phyloP scores from a whole-genome alignment of 1,284 basidiomycete species.

The Cutaneotrichosporon dermatis region DNA sequence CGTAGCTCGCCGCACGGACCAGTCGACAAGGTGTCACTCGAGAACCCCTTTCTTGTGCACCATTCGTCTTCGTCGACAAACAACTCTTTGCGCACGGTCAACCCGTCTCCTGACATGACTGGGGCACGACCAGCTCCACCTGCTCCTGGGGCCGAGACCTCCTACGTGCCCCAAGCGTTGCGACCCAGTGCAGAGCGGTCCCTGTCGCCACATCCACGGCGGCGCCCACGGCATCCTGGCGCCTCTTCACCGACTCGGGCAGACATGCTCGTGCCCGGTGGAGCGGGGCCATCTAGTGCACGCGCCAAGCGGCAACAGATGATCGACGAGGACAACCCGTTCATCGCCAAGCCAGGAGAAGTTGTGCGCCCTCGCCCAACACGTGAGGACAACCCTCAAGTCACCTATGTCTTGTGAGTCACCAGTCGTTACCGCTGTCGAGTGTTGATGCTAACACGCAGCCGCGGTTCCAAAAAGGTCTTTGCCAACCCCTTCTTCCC shows the following conservation, averaged over 20 bases:
- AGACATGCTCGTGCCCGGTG: conserved; percentile 5
- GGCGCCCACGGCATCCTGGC: background rate
- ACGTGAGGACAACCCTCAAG: conserved; percentile 27
- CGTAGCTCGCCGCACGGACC: conserved; percentile 19
- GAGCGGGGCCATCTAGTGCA: background rate
- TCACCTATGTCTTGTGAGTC: conserved; percentile 42
- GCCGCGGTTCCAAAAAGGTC: conserved; percentile 40
- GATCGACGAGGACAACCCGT: conserved; percentile 39
- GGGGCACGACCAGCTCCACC: background rate
- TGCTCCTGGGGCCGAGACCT: conserved; percentile 13
- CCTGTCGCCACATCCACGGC: conserved; percentile 10
- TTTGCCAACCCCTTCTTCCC: conserved; percentile 42
- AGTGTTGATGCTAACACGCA: background rate
- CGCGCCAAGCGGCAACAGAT: conserved; percentile 15
- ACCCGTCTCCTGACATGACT: no score
- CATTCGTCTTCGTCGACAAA: background rate
- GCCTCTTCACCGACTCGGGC: background rate
- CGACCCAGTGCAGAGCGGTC: conserved; percentile 13
- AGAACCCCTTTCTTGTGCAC: conserved; percentile 36
- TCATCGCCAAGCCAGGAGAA: conserved; percentile 37
- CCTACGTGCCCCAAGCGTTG: conserved; percentile 16
- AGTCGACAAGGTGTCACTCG: conserved; percentile 27
- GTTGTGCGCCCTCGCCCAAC: conserved; percentile 8
- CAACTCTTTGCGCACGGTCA: no score
- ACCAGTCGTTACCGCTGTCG: no score